Percentiles rank a stretch among this genome's conserved stretches.
Evolutionary conservation across 352 stramenopile genomes (phyloP).

Genomic region (Pythium brassicae): DNA sequence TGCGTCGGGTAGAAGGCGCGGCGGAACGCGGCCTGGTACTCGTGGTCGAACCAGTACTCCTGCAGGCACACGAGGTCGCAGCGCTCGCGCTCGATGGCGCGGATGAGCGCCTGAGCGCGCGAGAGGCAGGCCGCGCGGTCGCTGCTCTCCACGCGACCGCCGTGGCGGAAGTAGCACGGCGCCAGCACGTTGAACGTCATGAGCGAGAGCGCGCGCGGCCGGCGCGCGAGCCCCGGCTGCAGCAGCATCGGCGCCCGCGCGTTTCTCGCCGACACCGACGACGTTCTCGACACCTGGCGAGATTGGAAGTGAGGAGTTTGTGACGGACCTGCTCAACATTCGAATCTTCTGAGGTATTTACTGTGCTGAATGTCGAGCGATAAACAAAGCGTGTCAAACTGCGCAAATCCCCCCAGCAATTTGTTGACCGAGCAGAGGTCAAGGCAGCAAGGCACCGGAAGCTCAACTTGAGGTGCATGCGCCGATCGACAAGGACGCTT

Average conservation of each 20-base stretch:
- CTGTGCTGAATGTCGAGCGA: too few species aligned
- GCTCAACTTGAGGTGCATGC: too few species aligned
- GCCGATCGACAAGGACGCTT: too few species aligned
- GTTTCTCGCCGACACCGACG: not conserved
- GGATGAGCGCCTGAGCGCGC: constrained; percentile 65
- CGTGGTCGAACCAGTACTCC: constrained; percentile 81
- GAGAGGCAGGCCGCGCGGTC: constrained; percentile 57
- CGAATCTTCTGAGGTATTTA: too few species aligned
- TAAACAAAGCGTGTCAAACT: too few species aligned
- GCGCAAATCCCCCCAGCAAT: too few species aligned
- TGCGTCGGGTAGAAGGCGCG: constrained; percentile 56
- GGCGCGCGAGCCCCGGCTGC: constrained; percentile 20
- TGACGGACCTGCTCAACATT: not conserved
- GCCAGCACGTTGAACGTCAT: constrained; percentile 88
- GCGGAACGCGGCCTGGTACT: constrained; percentile 71
- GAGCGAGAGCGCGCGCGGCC: constrained; percentile 51
- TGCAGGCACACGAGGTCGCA: constrained; percentile 81
- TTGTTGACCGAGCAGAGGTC: too few species aligned
- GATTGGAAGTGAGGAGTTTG: not conserved
- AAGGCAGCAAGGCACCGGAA: too few species aligned
- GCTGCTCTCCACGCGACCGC: constrained; percentile 63
- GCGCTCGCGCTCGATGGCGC: constrained; percentile 63
- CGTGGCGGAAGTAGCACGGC: constrained; percentile 85
- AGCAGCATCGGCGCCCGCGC: constrained; percentile 16
- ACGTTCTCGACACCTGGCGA: not conserved